phyloP scores from a whole-genome alignment of 768 basidiomycete species.

The Suillus bovinus region DNA sequence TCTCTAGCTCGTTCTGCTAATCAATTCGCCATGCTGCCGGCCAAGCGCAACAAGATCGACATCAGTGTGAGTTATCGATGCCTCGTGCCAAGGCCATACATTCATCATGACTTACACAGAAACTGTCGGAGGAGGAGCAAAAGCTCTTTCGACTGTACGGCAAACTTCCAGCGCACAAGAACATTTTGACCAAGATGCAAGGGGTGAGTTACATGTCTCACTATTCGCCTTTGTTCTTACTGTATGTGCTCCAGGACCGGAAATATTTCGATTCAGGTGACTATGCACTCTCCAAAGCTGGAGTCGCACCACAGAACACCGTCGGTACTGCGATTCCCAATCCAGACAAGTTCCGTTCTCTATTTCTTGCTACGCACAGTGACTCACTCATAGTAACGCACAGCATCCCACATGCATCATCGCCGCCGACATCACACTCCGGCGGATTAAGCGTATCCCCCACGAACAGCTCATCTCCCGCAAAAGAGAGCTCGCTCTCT shows the following conservation, averaged over 20 bases:
- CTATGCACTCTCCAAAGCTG: slow-evolving; percentile 95
- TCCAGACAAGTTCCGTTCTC: slow-evolving; percentile 69
- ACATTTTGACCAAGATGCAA: slow-evolving; percentile 90
- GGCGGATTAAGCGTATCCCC: slow-evolving; percentile 69
- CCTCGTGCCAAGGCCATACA: slow-evolving; percentile 10
- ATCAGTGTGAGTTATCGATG: slow-evolving; percentile 66
- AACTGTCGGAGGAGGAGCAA: slow-evolving; percentile 86
- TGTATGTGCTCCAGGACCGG: slow-evolving; percentile 66
- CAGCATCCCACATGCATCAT: slow-evolving; percentile 91
- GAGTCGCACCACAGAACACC: slow-evolving; percentile 80
- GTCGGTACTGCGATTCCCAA: slow-evolving; percentile 98
- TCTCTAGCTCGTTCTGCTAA: slow-evolving; percentile 11
- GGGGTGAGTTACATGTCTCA: slow-evolving; percentile 55
- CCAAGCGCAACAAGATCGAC: slow-evolving; percentile 90
- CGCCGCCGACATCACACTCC: slow-evolving; percentile 56
- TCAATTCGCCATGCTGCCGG: slow-evolving; percentile 60
- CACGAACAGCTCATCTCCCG: slow-evolving; percentile 65
- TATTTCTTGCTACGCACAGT: slow-evolving; percentile 3
- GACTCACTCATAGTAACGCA: slow-evolving; percentile 10
- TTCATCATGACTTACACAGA: slow-evolving; percentile 42
- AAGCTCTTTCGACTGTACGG: slow-evolving; percentile 95
- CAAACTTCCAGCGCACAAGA: slow-evolving; percentile 93
- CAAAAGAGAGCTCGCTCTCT: slow-evolving; percentile 57
- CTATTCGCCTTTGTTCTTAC: slow-evolving; percentile 6
- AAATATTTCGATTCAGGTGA: slow-evolving; percentile 99